Evolutionary conservation across 495 filamentous ascomycete species (phyloP).

Genomic region (Xylaria sp.): DNA sequence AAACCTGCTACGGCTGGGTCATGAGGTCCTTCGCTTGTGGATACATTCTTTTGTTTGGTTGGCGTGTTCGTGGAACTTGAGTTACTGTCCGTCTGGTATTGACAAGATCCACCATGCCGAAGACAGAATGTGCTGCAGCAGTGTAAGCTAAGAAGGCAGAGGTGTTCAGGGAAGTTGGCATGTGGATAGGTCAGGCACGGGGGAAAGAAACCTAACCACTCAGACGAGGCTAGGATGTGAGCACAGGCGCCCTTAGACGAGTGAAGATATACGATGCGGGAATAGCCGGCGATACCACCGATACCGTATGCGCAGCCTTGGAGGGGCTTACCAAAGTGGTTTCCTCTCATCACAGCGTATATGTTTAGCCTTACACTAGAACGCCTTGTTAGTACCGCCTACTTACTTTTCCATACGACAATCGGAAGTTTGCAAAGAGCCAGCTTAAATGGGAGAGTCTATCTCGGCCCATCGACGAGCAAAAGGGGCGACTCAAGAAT

Average conservation of each 20-base stretch:
- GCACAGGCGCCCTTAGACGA: neutral
- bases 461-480: neutral
- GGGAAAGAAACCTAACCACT: neutral
- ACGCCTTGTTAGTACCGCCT: conserved; percentile 13
- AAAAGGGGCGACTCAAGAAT: neutral
- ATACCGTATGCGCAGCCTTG: conserved; percentile 13
- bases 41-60: conserved; percentile 27
- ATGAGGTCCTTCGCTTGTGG: conserved; percentile 22
- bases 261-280: conserved; percentile 19
- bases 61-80: conserved; percentile 28
- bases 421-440: neutral
- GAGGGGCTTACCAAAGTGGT: conserved; percentile 43
- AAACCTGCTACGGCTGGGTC: conserved; percentile 23
- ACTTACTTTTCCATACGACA: neutral
- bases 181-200: neutral
- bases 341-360: conserved; percentile 45
- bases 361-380: conserved; percentile 42
- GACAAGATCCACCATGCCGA: conserved; percentile 43
- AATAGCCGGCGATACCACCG: neutral
- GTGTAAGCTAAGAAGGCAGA: conserved; percentile 31
- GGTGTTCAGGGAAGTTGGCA: neutral
- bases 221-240: neutral
- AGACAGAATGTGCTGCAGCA: conserved; percentile 42
- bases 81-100: conserved; percentile 38
- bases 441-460: neutral